Percentiles rank a stretch among this genome's conserved stretches.
Evolutionary conservation across 768 basidiomycete species (phyloP).

Genomic region (Amanita pallidorosea): DNA sequence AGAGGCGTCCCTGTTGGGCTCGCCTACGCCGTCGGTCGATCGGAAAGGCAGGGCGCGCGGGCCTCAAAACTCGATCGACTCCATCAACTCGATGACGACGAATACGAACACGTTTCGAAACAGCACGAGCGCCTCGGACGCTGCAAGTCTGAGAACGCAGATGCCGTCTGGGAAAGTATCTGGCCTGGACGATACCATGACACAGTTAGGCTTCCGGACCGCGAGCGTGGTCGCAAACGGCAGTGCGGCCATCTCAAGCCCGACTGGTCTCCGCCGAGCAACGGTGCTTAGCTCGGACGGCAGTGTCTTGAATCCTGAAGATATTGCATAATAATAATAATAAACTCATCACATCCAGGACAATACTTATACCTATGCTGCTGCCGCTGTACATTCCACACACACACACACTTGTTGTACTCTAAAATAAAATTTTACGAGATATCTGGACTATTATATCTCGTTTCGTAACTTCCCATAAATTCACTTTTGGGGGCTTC

Average conservation of each 20-base stretch:
- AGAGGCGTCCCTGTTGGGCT: background rate
- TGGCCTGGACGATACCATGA: background rate
- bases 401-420: too few relatives aligned
- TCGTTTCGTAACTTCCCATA: too few relatives aligned
- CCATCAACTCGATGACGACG: background rate
- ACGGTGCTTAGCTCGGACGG: background rate
- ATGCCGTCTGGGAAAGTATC: background rate
- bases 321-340: conserved; percentile 1
- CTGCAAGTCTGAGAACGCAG: background rate
- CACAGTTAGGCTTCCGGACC: background rate
- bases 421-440: too few relatives aligned
- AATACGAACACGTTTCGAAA: background rate
- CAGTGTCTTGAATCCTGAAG: background rate
- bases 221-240: background rate
- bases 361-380: too few relatives aligned
- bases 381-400: too few relatives aligned
- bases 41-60: background rate
- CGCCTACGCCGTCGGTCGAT: background rate
- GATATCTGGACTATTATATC: too few relatives aligned
- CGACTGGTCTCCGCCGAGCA: background rate
- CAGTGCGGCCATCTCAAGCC: background rate
- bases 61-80: background rate
- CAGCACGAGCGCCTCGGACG: background rate
- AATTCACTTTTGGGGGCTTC: too few relatives aligned
- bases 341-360: too few relatives aligned